phyloP scores from a whole-genome alignment of 495 filamentous ascomycete genomes.

The Neurospora sp. region DNA sequence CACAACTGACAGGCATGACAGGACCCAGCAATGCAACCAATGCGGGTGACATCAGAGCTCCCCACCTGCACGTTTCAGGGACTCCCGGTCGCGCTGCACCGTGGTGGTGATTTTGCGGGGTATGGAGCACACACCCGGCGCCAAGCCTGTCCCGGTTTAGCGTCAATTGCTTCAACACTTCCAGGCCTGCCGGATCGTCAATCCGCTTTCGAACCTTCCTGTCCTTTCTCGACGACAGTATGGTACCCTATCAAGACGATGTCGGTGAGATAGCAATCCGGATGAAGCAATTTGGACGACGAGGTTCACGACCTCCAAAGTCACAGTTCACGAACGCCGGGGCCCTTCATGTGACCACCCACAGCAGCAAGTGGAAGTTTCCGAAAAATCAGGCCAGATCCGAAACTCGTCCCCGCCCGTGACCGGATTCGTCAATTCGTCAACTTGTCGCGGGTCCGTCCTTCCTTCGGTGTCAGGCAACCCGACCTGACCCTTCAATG shows the following conservation, averaged over 20 bases:
- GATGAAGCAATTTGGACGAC: background rate
- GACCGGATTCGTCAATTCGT: background rate
- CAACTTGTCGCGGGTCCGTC: background rate
- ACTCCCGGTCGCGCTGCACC: conserved; percentile 4
- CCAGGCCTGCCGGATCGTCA: background rate
- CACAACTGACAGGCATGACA: background rate
- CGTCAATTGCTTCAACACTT: background rate
- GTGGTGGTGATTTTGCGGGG: conserved; percentile 17
- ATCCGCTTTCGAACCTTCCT: background rate
- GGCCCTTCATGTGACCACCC: background rate
- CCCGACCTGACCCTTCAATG: background rate
- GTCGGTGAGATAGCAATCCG: background rate
- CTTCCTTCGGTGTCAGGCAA: background rate
- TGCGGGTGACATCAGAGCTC: conserved; percentile 21
- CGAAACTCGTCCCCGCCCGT: background rate
- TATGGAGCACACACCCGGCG: conserved; percentile 13
- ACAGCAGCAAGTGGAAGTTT: background rate
- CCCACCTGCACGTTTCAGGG: conserved; percentile 13
- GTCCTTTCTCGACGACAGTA: background rate
- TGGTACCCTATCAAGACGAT: background rate
- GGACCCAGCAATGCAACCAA: background rate
- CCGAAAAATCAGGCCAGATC: background rate
- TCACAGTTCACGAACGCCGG: background rate
- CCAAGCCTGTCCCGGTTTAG: conserved; percentile 14
- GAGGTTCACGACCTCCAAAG: background rate